Conservation (phyloP, 805 yeast species). For the Teunomyces pallodes region DNA sequence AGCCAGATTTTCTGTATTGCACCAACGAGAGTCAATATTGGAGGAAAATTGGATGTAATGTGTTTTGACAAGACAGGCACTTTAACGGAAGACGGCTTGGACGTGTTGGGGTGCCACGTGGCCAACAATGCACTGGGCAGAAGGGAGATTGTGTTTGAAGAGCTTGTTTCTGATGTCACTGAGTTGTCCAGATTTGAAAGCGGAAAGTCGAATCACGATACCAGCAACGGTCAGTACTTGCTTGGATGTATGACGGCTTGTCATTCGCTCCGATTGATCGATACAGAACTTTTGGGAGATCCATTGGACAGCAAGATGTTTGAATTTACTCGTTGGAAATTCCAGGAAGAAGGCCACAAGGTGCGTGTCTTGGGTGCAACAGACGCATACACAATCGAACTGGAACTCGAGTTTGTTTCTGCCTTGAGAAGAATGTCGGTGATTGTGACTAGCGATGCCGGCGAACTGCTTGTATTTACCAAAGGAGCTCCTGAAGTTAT, state of each 20-base stretch:
- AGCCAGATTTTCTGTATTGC: slow-evolving; percentile 81
- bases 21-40: slow-evolving; percentile 93
- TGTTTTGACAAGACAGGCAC: slow-evolving; percentile 99
- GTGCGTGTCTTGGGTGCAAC: slow-evolving; percentile 6
- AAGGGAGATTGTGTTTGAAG: slow-evolving; percentile 36
- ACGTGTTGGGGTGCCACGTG: slow-evolving; percentile 62
- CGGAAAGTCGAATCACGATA: slow-evolving; percentile 15
- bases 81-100: slow-evolving; percentile 93
- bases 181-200: neutral
- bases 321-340: slow-evolving; percentile 77
- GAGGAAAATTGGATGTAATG: slow-evolving; percentile 86
- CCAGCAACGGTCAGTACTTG: slow-evolving; percentile 30
- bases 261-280: slow-evolving; percentile 81
- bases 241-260: slow-evolving; percentile 66
- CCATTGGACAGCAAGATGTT: slow-evolving; percentile 94
- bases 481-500: slow-evolving; percentile 98
- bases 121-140: slow-evolving; percentile 40
- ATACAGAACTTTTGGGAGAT: slow-evolving; percentile 83
- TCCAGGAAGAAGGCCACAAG: slow-evolving; percentile 53
- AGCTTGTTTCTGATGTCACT: slow-evolving; percentile 14
- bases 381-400: slow-evolving; percentile 28
- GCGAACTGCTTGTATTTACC: slow-evolving; percentile 44
- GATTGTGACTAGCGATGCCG: slow-evolving; percentile 28
- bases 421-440: slow-evolving; percentile 90
- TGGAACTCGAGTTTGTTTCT: slow-evolving; percentile 80